A percentile compares a stretch with the other conserved stretches of the same genome.
Conservation (phyloP, 2,329 filamentous ascomycete species). For the Hypoxylon sp. region DNA sequence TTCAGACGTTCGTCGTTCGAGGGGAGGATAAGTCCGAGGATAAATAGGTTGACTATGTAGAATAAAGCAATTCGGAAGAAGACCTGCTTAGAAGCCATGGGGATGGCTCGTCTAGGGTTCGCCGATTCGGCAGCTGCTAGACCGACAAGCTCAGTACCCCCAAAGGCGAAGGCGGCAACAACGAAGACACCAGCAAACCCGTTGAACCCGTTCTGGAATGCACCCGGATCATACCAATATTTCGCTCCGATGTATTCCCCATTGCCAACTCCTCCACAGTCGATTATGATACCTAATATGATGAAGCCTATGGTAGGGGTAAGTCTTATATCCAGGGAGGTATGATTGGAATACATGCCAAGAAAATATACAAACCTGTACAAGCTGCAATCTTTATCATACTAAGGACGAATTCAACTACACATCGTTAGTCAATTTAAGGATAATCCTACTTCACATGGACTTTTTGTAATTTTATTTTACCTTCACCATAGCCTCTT, state of each 20-base stretch:
- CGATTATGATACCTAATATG: conserved; percentile 73
- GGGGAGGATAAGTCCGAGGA: conserved; percentile 66
- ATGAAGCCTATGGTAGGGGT: conserved; percentile 67
- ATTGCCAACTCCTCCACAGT: conserved; percentile 69
- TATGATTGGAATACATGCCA: not conserved
- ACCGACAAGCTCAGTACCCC: conserved; percentile 67
- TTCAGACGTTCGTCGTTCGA: conserved; percentile 60
- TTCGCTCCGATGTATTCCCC: conserved; percentile 72
- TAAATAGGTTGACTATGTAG: conserved; percentile 67
- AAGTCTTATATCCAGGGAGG: not conserved
- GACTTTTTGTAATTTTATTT: conserved; percentile 45
- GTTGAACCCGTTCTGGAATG: conserved; percentile 67
- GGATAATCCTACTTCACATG: conserved; percentile 32
- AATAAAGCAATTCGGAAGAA: conserved; percentile 69
- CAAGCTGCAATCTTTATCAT: conserved; percentile 72
- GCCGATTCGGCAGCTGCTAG: conserved; percentile 67
- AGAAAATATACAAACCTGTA: conserved; percentile 48
- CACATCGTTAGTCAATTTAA: conserved; percentile 38
- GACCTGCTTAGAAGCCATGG: conserved; percentile 67
- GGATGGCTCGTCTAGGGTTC: conserved; percentile 65
- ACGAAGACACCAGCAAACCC: conserved; percentile 68
- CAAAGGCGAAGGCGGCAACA: conserved; percentile 66
- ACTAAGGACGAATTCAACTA: conserved; percentile 71
- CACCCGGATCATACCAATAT: conserved; percentile 72
- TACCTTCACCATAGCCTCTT: conserved; percentile 68